phyloP scores from a whole-genome alignment of 768 basidiomycete species.

The Pholiota conissans region DNA sequence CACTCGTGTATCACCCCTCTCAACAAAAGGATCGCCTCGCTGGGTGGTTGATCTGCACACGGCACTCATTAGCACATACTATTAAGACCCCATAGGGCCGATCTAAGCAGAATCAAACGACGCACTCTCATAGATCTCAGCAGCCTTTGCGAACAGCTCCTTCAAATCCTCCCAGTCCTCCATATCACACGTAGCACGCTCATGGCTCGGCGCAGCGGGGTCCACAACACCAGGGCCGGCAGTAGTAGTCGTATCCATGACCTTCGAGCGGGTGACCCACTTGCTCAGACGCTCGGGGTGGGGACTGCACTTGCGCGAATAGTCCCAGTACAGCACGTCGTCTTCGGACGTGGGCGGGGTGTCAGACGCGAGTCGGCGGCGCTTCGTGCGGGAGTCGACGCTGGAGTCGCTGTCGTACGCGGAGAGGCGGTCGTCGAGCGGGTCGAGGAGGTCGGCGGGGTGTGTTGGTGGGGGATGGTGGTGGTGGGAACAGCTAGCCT shows the following conservation, averaged over 20 bases:
- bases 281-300: constrained; percentile 27
- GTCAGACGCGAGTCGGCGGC: not conserved
- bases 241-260: constrained; percentile 42
- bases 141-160: constrained; percentile 57
- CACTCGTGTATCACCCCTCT: constrained; percentile 69
- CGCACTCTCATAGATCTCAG: constrained; percentile 60
- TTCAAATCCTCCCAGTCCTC: constrained; percentile 72
- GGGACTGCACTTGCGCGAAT: constrained; percentile 30
- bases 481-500: constrained; percentile 5
- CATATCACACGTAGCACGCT: constrained; percentile 27
- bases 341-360: constrained; percentile 10
- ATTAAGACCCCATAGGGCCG: not conserved
- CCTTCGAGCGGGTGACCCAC: constrained; percentile 33
- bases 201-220: not conserved
- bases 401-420: constrained; percentile 6
- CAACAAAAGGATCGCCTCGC: constrained; percentile 53
- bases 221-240: constrained; percentile 21
- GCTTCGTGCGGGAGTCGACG: not conserved
- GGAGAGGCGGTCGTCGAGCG: not conserved
- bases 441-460: not conserved
- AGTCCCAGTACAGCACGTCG: constrained; percentile 33
- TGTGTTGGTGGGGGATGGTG: too few species aligned
- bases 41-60: constrained; percentile 41
- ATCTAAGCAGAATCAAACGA: constrained; percentile 1
- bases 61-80: not conserved